A percentile compares a stretch with the other conserved stretches of the same genome.
Evolutionary conservation across 495 filamentous ascomycete genomes (phyloP).

Genomic region (Xylaria grammica): DNA sequence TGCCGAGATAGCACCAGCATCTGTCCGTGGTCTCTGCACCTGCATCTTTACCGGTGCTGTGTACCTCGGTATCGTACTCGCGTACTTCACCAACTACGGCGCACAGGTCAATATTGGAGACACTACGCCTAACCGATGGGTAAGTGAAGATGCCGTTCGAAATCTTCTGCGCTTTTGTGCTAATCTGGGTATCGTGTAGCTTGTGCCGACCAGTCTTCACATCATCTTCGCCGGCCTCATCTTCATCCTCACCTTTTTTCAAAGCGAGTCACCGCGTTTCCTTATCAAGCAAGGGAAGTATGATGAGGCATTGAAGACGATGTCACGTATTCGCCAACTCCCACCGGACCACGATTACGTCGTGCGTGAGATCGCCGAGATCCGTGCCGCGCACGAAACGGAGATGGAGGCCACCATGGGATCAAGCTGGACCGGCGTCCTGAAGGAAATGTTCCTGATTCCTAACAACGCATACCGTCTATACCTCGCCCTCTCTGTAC

Average conservation of each 20-base stretch:
- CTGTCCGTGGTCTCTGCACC: constrained; percentile 69
- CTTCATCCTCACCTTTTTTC: constrained; percentile 65
- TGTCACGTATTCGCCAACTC: constrained; percentile 58
- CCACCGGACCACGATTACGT: constrained; percentile 56
- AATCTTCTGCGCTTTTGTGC: background rate
- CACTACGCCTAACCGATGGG: constrained; percentile 62
- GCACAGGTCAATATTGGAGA: constrained; percentile 64
- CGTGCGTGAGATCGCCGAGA: constrained; percentile 53
- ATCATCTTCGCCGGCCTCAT: constrained; percentile 76
- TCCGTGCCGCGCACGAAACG: constrained; percentile 52
- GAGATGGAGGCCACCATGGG: constrained; percentile 65
- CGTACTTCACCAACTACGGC: constrained; percentile 63
- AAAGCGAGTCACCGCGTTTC: constrained; percentile 66
- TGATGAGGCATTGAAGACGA: constrained; percentile 49
- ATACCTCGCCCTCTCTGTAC: constrained; percentile 61
- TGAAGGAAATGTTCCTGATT: constrained; percentile 66
- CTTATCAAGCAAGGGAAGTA: constrained; percentile 57
- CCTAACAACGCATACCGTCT: constrained; percentile 68
- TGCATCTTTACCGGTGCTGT: constrained; percentile 70
- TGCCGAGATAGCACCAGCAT: constrained; percentile 65
- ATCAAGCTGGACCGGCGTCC: constrained; percentile 55
- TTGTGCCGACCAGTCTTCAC: constrained; percentile 70
- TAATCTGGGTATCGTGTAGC: constrained; percentile 30
- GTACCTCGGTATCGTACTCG: constrained; percentile 66
- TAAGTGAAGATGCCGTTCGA: constrained; percentile 31